These are phyloP conservation scores for Sarcomyxa edulis DNA, from an alignment of 768 basidiomycete genomes.

Conservation along the genomic window DNA sequence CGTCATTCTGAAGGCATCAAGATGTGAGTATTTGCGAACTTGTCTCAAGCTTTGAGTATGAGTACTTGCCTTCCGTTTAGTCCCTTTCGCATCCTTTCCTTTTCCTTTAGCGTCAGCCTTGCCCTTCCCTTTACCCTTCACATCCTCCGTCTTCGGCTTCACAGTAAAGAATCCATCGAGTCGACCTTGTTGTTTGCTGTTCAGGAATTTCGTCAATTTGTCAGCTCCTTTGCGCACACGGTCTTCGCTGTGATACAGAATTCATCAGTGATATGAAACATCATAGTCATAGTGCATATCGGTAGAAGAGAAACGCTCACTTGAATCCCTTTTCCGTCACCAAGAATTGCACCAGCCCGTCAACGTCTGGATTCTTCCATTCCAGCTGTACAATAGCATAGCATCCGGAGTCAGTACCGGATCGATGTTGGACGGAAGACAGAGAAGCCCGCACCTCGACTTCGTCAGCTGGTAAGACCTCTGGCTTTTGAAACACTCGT, in stretches of 20 bases:
- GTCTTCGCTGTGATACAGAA: slow-evolving; percentile 65
- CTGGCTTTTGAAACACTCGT: slow-evolving; percentile 83
- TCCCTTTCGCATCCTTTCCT: slow-evolving; percentile 27
- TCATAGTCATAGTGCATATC: neutral
- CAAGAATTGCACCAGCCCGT: slow-evolving; percentile 90
- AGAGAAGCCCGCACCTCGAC: slow-evolving; percentile 65
- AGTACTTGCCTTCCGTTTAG: slow-evolving; percentile 49
- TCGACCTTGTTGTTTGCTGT: slow-evolving; percentile 92
- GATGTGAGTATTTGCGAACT: neutral
- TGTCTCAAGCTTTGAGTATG: too few species aligned
- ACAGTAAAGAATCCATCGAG: slow-evolving; percentile 93
- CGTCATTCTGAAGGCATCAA: neutral
- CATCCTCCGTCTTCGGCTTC: slow-evolving; percentile 49
- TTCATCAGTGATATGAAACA: slow-evolving; percentile 4
- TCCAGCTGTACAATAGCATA: slow-evolving; percentile 60
- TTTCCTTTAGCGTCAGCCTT: slow-evolving; percentile 31
- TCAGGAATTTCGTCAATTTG: slow-evolving; percentile 82
- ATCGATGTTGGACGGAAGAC: too few species aligned
- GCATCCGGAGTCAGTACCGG: too few species aligned
- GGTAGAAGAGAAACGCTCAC: slow-evolving; percentile 37
- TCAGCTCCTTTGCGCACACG: slow-evolving; percentile 94
- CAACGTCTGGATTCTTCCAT: slow-evolving; percentile 90
- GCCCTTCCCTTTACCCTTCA: slow-evolving; percentile 21
- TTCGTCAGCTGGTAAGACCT: slow-evolving; percentile 81
- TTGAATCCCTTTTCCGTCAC: slow-evolving; percentile 97